phyloP scores from a whole-genome alignment of 179 eudicot genomes.

The Dionaea muscipula region DNA sequence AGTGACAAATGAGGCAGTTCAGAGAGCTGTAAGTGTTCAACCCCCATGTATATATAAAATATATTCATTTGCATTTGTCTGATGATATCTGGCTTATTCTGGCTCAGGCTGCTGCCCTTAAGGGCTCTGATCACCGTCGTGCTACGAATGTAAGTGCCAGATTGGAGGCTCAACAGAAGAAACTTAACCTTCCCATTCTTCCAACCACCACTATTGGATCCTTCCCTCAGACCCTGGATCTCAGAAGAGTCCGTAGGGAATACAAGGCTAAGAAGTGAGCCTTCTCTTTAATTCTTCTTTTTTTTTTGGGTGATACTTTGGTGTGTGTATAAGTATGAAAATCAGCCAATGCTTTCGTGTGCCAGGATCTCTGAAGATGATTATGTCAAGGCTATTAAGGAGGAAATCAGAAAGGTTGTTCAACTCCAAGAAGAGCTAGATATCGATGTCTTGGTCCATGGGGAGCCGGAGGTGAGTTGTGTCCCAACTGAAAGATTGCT shows the following conservation, averaged over 20 bases:
- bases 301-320: background rate
- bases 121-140: slow-evolving; percentile 77
- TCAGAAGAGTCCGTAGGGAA: slow-evolving; percentile 81
- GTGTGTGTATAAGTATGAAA: background rate
- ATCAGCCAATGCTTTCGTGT: background rate
- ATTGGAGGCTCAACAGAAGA: slow-evolving; percentile 82
- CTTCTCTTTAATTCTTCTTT: background rate
- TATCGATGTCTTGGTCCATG: slow-evolving; percentile 85
- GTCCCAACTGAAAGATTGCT: background rate
- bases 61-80: background rate
- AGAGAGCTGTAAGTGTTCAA: slow-evolving; percentile 61
- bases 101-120: slow-evolving; percentile 67
- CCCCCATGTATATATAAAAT: background rate
- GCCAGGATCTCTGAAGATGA: slow-evolving; percentile 70
- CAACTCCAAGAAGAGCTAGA: slow-evolving; percentile 92
- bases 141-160: slow-evolving; percentile 74
- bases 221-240: slow-evolving; percentile 82
- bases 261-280: slow-evolving; percentile 79
- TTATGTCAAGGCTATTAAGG: slow-evolving; percentile 60
- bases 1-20: slow-evolving; percentile 70
- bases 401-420: slow-evolving; percentile 81
- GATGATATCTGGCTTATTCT: slow-evolving; percentile 5
- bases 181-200: slow-evolving; percentile 76
- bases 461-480: slow-evolving; percentile 74
- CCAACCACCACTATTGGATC: slow-evolving; percentile 91